phyloP scores from a whole-genome alignment of 2,329 filamentous ascomycete species.

The Phyllosticta citrichinensis region DNA sequence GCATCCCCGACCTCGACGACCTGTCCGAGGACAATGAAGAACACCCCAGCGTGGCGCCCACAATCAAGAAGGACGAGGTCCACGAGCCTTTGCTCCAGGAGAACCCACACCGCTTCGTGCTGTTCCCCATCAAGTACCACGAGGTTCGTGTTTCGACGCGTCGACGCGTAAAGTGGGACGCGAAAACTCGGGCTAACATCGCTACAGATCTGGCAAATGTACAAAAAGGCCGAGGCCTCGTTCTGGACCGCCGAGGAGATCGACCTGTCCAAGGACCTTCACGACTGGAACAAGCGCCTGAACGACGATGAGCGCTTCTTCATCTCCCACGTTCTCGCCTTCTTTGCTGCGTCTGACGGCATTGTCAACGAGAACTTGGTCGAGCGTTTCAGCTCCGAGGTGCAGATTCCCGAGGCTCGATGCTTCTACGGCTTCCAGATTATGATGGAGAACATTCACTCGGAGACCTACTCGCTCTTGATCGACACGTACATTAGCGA shows the following conservation, averaged over 20 bases:
- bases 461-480: constrained; percentile 96
- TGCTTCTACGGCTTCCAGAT: constrained; percentile 99
- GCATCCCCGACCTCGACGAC: constrained; percentile 36
- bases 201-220: constrained; percentile 97
- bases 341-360: constrained; percentile 97
- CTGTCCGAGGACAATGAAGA: constrained; percentile 21
- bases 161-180: constrained; percentile 13
- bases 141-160: constrained; percentile 59
- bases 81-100: constrained; percentile 89
- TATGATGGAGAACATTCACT: constrained; percentile 99
- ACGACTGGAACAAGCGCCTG: constrained; percentile 98
- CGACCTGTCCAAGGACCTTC: constrained; percentile 94
- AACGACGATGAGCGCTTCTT: constrained; percentile 98
- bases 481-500: constrained; percentile 99
- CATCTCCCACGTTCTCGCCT: constrained; percentile 94
- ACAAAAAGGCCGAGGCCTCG: constrained; percentile 98
- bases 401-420: constrained; percentile 93
- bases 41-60: constrained; percentile 45
- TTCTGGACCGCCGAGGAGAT: constrained; percentile 99
- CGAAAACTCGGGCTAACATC: constrained; percentile 21
- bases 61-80: constrained; percentile 55
- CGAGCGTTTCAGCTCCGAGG: constrained; percentile 93
- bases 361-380: constrained; percentile 99
- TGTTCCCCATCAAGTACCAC: constrained; percentile 99
- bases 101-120: constrained; percentile 90